phyloP scores from a whole-genome alignment of 164 flowering plant genomes.

The Warburgia ugandensis region DNA sequence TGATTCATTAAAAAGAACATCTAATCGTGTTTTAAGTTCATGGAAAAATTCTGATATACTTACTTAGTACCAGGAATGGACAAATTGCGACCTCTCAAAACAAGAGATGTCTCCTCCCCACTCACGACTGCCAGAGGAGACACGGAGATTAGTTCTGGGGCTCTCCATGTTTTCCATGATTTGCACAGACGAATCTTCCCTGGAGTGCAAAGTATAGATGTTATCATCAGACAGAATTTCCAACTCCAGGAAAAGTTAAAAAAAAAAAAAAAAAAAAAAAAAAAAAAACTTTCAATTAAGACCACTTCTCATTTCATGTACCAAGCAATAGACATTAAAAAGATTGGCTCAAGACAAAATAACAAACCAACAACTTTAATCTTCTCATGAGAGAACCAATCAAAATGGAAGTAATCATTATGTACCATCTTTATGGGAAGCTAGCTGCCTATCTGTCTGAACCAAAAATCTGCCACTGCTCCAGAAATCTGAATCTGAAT shows the following conservation, averaged over 20 bases:
- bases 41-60: no score
- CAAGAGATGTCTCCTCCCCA: constrained; percentile 60
- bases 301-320: no score
- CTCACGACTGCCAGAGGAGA: constrained; percentile 84
- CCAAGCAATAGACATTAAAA: no score
- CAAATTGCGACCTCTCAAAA: constrained; percentile 63
- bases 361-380: no score
- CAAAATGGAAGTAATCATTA: not conserved
- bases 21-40: no score
- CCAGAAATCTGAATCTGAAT: constrained; percentile 61
- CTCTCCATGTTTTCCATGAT: constrained; percentile 60
- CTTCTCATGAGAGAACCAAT: not conserved
- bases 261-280: no score
- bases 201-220: constrained; percentile 27
- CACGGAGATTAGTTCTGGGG: constrained; percentile 63
- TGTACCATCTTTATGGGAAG: constrained; percentile 73
- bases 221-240: constrained; percentile 7
- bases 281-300: no score
- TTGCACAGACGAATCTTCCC: constrained; percentile 65
- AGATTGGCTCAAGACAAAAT: no score
- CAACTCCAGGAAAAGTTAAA: not conserved
- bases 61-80: constrained; percentile 62
- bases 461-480: constrained; percentile 69
- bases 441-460: constrained; percentile 50
- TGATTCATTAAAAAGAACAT: no score